Evolutionary conservation across 2,329 filamentous ascomycete species (phyloP).

Genomic region (Aspergillus ochraceus): DNA sequence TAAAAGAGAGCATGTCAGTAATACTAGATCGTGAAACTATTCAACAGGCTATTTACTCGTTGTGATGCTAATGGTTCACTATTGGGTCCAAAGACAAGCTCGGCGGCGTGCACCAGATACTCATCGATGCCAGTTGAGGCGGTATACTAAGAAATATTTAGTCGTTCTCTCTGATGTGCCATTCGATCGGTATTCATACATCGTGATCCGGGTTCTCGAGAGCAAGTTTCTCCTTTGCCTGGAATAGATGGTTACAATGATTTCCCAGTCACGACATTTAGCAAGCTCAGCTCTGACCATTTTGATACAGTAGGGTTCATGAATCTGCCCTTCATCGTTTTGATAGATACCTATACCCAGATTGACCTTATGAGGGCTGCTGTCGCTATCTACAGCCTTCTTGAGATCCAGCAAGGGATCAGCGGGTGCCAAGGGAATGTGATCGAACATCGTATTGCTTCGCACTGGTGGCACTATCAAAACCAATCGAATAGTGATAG

Average conservation of each 20-base stretch:
- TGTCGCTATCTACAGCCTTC: background rate
- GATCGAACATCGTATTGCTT: background rate
- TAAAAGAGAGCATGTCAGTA: background rate
- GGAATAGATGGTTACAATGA: background rate
- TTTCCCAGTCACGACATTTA: background rate
- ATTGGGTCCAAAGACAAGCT: background rate
- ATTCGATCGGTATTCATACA: background rate
- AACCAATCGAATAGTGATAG: background rate
- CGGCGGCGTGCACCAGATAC: background rate
- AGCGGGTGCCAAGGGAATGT: background rate
- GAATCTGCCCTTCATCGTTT: background rate
- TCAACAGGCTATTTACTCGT: background rate
- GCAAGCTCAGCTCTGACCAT: background rate
- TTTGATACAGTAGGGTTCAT: background rate
- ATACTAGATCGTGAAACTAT: background rate
- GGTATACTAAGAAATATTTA: background rate
- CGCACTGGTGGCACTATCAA: background rate
- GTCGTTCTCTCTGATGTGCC: background rate
- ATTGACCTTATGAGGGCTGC: background rate
- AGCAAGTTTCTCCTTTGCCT: background rate
- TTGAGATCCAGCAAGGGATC: background rate
- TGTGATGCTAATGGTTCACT: background rate
- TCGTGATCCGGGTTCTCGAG: background rate
- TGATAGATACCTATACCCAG: background rate
- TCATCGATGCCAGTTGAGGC: background rate